These are phyloP conservation scores for Eucalyptus tenuipes DNA, from an alignment of 345 rosid species.

Conservation along the genomic window DNA sequence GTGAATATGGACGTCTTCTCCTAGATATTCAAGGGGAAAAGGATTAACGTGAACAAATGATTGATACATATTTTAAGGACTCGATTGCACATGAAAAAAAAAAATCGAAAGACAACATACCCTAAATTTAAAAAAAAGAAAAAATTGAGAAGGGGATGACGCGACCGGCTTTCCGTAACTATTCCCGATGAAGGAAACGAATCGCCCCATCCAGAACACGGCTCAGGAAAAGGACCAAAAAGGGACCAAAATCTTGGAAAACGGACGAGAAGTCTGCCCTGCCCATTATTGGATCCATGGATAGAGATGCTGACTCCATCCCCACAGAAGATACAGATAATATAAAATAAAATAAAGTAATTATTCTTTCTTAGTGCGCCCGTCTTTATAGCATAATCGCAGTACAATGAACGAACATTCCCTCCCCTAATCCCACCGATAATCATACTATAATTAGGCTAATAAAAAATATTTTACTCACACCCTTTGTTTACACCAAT, in stretches of 20 bases:
- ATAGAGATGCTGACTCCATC: neutral
- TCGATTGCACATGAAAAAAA: neutral
- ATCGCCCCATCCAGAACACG: neutral
- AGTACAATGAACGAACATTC: neutral
- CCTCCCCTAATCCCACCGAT: neutral
- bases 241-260: neutral
- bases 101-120: too few species aligned
- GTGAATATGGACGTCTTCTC: neutral
- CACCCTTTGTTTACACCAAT: neutral
- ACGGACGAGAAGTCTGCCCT: neutral
- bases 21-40: neutral
- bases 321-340: neutral
- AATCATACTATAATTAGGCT: neutral
- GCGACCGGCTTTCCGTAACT: neutral
- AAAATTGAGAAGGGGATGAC: too few species aligned
- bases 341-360: neutral
- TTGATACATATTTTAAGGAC: neutral
- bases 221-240: neutral
- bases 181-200: neutral
- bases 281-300: neutral
- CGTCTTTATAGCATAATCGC: neutral
- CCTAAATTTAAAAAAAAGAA: fast-evolving
- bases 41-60: neutral
- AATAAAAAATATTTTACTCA: neutral
- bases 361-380: neutral